Evolutionary conservation across 2,329 filamentous ascomycete species (phyloP), one percentile per base, ranked within the genome.

Genomic region (Neurospora sp.): DNA sequence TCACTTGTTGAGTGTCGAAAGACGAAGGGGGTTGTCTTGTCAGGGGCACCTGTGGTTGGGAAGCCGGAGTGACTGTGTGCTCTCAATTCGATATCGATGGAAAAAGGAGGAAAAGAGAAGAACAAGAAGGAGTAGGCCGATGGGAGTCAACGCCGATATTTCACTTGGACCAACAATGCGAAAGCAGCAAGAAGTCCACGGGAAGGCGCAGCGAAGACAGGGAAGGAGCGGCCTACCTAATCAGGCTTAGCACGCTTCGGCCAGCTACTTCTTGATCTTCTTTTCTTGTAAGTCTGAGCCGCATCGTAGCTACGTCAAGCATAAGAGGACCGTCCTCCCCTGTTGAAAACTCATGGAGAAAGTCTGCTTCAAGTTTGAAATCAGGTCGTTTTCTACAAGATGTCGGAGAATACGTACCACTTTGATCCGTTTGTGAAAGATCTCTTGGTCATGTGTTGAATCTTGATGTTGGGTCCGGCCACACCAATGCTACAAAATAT

Each of bases 61-160:
- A 62, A 36, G 52, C 52, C 52, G 52, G 23, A 52, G 46, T 52
- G 46, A 62, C 52, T 62, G 23, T 33, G 23, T 33, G 52, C 15
- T 62, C 15, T 62, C 52, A 62, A 62, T 33, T 62, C 43, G 19
- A 52, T 70, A 66, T 62, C 69, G 69, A 62, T 71, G 70, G 71
- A 65, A 38, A 70, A 71, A 68, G 66, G 70, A 71, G 68, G 66
- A 73, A 74, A 70, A 73, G 72, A 57, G 72, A 75, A 73, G 71
- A 69, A 38, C 38, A 69, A 23, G 38, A 69, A 36, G 43, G 1
- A 19, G 40, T 17, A 39, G 72, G 71, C 73, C 74, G 72, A 68
- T 57, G 73, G 74, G 75, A 76, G 75, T 76, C 74, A 76, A 19
- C 74, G 71, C 75, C 74, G 75, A 75, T 76, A 76, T 76, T 75